These are phyloP conservation scores for Solanum etuberosum DNA, from an alignment of 257 asterid genomes.

Conservation along the genomic window DNA sequence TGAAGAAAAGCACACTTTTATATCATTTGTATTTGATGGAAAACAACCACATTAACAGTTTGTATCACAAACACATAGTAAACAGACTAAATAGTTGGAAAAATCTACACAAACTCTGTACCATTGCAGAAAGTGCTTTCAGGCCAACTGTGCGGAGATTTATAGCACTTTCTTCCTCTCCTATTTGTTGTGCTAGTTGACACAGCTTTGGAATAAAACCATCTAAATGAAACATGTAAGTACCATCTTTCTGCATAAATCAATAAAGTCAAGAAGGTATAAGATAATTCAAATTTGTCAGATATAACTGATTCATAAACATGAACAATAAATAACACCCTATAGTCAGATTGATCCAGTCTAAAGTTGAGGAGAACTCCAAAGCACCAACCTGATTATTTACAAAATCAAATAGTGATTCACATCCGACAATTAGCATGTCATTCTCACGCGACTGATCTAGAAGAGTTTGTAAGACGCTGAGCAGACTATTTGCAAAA, in stretches of 20 bases:
- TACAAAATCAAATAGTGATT: slow-evolving; percentile 82
- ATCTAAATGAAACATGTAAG: slow-evolving; percentile 81
- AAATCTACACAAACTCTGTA: slow-evolving; percentile 12
- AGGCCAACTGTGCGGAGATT: slow-evolving; percentile 58
- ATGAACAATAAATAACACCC: neutral
- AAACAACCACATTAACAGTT: neutral
- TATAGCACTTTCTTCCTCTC: slow-evolving; percentile 59
- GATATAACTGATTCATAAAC: neutral
- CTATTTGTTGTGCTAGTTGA: slow-evolving; percentile 83
- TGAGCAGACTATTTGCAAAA: slow-evolving; percentile 77
- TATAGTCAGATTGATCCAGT: neutral
- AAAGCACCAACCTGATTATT: slow-evolving; percentile 73
- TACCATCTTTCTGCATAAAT: slow-evolving; percentile 67
- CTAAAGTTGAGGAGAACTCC: neutral
- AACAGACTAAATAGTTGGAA: neutral
- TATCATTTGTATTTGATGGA: neutral
- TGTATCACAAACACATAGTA: neutral
- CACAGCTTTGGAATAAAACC: slow-evolving; percentile 84
- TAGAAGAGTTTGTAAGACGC: slow-evolving; percentile 60
- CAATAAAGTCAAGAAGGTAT: neutral
- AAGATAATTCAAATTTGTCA: neutral
- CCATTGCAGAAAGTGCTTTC: slow-evolving; percentile 89
- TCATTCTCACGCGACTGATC: slow-evolving; percentile 84
- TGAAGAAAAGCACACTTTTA: neutral
- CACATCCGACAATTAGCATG: slow-evolving; percentile 70